Base-by-base conservation (phyloP, 2,329 filamentous ascomycete species). In the Aspergillus quadrilineatus region DNA sequence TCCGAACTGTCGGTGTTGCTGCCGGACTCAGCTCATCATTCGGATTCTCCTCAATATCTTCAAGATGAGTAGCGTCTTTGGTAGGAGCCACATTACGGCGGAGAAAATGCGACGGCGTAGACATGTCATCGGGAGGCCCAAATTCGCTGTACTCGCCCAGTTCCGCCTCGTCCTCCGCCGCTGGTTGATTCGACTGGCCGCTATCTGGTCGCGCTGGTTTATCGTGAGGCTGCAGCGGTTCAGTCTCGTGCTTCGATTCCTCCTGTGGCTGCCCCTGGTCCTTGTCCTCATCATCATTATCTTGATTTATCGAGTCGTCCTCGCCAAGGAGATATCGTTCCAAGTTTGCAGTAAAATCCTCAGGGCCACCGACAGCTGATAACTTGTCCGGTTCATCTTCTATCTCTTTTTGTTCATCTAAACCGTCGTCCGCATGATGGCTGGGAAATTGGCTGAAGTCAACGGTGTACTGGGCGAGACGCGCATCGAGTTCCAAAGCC, bases 331-430 rank as follows among this genome's bases (percentile, higher is more conserved):
- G 59, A 55, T 76, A 74, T 39, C 70, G 68, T 55, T 76, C 73
- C 62, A 77, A 64, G 41, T 77, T 76, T 32, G 70, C 65, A 0
- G 75, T 77, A 45, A 77, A 77, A 57, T 77, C 75, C 15, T 75
- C 70, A 3, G 75, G 75, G 0, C 75, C 75, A 6, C 71, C 74
- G 26, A 73, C 67, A 17, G 75, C 75, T 0, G 72, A 75, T 36
- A 73, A 56, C 29, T 45, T 37, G 8, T 57, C 55, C 4, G 17
- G 43, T 32, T 56, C 55, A 14, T 68, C 62, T 12, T 74, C 73
- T 22, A 63, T 62, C 28, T 68, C 62, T 7, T 65, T 57, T 4
- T 55, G 52, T 8, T 67, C 69, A 2, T 65, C 66, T 9, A 72
- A 48, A 14, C 57, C 56, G 4, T 65, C 61, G 22, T 69, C 67